Evolutionary conservation across 305 asterid genomes (phyloP).

Genomic region (Solanum hybrid): DNA sequence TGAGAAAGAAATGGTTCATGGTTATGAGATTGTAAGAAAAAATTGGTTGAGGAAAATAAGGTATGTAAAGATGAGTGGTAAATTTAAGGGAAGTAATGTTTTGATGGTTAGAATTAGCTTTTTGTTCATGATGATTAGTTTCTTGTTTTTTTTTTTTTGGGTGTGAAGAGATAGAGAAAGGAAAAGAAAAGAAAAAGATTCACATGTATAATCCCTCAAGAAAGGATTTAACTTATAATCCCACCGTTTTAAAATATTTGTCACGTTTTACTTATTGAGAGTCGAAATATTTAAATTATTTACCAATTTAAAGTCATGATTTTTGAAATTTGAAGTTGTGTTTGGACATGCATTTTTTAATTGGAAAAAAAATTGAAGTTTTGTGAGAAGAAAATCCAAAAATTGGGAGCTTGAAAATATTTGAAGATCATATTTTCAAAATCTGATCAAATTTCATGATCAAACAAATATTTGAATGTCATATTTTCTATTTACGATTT

Average conservation of each 20-base stretch:
- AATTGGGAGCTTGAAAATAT: not conserved
- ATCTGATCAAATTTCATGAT: not conserved
- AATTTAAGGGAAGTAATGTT: constrained; percentile 48
- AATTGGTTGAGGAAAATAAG: constrained; percentile 6
- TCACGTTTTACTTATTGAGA: not conserved
- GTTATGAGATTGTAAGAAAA: constrained; percentile 4
- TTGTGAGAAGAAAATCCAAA: not conserved
- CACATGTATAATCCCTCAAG: not conserved
- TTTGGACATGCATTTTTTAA: not conserved
- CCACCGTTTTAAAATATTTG: not conserved
- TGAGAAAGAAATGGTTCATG: constrained; percentile 31
- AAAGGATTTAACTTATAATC: not conserved
- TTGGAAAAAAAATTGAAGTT: not conserved
- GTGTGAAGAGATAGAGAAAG: constrained; percentile 29
- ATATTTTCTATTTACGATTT: not conserved
- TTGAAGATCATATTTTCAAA: not conserved
- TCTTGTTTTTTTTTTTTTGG: constrained; percentile 26
- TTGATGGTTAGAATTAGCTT: constrained; percentile 43
- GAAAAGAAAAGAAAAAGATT: not conserved
- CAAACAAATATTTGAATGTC: not conserved
- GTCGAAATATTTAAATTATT: not conserved
- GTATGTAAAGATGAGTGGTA: constrained; percentile 22
- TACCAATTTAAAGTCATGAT: not conserved
- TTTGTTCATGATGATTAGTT: constrained; percentile 53
- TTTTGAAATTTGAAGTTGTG: not conserved